Evolutionary conservation across 2,329 filamentous ascomycete species (phyloP), one percentile per base, ranked within the genome.

Genomic region (Emmonsiellopsis sp.): DNA sequence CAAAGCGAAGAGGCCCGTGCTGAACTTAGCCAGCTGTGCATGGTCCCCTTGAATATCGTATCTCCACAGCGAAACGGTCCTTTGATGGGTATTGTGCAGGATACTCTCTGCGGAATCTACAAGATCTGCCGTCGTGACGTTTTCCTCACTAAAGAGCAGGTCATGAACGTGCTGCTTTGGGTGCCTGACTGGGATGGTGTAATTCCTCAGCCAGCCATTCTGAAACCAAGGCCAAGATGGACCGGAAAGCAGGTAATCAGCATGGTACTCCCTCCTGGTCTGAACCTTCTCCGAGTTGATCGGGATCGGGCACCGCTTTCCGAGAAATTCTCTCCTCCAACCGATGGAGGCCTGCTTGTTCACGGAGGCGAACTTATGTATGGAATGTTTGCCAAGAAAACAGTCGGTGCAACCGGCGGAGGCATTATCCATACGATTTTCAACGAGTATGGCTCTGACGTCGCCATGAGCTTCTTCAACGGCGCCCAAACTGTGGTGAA

Each of bases 51-150:
- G 63, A 96, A 98, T 71, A 97, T 99, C 65, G 94, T 98, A 8
- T 98, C 94, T 1, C 93, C 93, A 4, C 93, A 98, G 72, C 85
- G 91, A 67, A 98, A 98, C 72, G 87, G 89, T 54, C 94, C 93
- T 46, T 79, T 98, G 54, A 99, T 99, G 94, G 94, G 94, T 83
- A 97, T 98, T 62, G 93, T 98, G 20, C 93, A 99, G 70, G 93
- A 99, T 71, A 95, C 92, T 26, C 79, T 99, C 55, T 93, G 91
- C 61, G 93, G 94, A 73, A 86, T 90, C 43, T 98, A 96, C 82
- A 98, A 98, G 76, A 84, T 99, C 62, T 95, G 87, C 64, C 87
- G 90, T 62, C 85, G 91, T 67, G 93, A 98, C 69, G 84, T 89
- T 32, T 96, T 98, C 73, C 74, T 98, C 55, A 86, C 83, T 54